Percentiles rank a stretch among this genome's conserved stretches.
Evolutionary conservation across 2,329 filamentous ascomycete species (phyloP).

Genomic region (Zymoseptoria tritici): DNA sequence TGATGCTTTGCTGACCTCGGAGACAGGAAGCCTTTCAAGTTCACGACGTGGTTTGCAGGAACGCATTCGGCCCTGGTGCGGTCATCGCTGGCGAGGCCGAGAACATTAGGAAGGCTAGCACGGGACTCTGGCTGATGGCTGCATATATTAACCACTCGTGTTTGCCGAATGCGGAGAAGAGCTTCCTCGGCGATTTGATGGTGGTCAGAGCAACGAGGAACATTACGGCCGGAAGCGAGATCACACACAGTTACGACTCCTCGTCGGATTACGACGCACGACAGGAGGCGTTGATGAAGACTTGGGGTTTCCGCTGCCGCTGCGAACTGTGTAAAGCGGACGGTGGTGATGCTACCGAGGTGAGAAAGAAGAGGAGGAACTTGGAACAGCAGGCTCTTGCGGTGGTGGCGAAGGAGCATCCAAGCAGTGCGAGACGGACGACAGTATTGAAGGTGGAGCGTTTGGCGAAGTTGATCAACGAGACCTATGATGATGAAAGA

Average conservation of each 20-base stretch:
- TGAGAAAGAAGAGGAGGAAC: slow-evolving; percentile 10
- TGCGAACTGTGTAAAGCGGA: slow-evolving; percentile 15
- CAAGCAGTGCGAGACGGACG: slow-evolving; percentile 9
- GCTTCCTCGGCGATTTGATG: slow-evolving; percentile 50
- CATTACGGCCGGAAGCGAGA: slow-evolving; percentile 40
- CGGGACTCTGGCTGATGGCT: slow-evolving; percentile 43
- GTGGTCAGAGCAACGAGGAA: slow-evolving; percentile 43
- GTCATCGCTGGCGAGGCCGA: background rate
- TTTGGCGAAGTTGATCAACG: slow-evolving; percentile 8
- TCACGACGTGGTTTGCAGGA: slow-evolving; percentile 36
- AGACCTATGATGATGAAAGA: slow-evolving; percentile 14
- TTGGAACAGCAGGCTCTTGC: slow-evolving; percentile 8
- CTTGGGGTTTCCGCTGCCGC: slow-evolving; percentile 15
- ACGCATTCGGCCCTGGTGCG: slow-evolving; percentile 30
- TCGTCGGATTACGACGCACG: slow-evolving; percentile 7
- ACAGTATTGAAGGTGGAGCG: slow-evolving; percentile 9
- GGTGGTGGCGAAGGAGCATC: slow-evolving; percentile 6
- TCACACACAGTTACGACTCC: slow-evolving; percentile 30
- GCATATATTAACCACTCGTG: slow-evolving; percentile 51
- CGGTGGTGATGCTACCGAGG: slow-evolving; percentile 8
- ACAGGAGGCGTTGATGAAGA: slow-evolving; percentile 7
- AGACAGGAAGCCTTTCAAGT: slow-evolving; percentile 31
- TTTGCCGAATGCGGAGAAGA: slow-evolving; percentile 38
- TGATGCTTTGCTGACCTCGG: too few relatives aligned
- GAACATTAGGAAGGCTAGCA: slow-evolving; percentile 16